These are phyloP conservation scores for Retiboletus fuscus DNA, from an alignment of 1,284 basidiomycete genomes.

Conservation along the genomic window DNA sequence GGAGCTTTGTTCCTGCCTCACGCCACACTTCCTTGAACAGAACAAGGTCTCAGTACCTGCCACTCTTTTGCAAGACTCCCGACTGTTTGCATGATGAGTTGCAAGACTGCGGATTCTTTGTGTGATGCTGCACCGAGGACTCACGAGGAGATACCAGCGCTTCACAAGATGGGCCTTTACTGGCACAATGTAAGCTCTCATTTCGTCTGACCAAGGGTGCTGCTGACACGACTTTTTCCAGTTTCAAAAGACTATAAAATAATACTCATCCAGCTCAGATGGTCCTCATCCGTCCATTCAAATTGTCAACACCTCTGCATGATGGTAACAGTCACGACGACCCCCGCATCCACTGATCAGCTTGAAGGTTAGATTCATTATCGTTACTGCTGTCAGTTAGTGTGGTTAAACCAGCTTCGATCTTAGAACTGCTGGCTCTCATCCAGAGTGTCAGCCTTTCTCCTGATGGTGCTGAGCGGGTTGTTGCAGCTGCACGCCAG, in stretches of 20 bases:
- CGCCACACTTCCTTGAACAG: too few relatives aligned
- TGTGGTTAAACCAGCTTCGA: not conserved
- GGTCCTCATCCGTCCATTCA: not conserved
- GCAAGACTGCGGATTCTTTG: not conserved
- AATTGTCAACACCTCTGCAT: not conserved
- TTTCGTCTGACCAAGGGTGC: not conserved
- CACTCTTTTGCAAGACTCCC: too few relatives aligned
- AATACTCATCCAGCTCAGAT: not conserved
- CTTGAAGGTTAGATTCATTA: slow-evolving; percentile 3
- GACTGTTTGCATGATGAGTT: not conserved
- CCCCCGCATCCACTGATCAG: not conserved
- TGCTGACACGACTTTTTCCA: not conserved
- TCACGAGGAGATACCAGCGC: not conserved
- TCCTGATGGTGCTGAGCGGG: not conserved
- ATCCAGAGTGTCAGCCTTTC: slow-evolving; percentile 1
- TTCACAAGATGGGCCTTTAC: not conserved
- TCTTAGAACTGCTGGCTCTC: slow-evolving; percentile 1
- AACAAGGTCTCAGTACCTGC: too few relatives aligned
- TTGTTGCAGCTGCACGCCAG: not conserved
- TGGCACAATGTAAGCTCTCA: not conserved
- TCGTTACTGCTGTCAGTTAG: not conserved
- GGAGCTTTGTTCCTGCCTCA: too few relatives aligned
- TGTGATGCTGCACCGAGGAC: not conserved
- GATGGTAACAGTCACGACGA: not conserved
- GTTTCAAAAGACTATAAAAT: not conserved